A percentile compares a stretch with the other conserved stretches of the same genome.
These are phyloP conservation scores for Colletotrichum horii DNA, from an alignment of 2,329 filamentous ascomycete species.

Conservation along the genomic window DNA sequence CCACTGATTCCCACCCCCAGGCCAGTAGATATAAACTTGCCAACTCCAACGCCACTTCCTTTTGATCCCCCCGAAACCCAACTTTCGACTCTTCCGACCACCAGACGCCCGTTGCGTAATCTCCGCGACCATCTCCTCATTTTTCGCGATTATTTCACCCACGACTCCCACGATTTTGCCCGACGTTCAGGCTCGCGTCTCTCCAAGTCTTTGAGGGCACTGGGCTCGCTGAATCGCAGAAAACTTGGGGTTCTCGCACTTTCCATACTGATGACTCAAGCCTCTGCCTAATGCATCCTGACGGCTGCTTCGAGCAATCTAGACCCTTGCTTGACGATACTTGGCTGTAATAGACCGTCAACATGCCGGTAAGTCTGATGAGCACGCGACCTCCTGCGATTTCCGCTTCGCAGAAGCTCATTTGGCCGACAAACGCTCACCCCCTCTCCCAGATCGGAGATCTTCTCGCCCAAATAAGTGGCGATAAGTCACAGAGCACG, in stretches of 20 bases:
- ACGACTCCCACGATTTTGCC: background rate
- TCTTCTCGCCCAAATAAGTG: slow-evolving; percentile 66
- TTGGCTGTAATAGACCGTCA: slow-evolving; percentile 12
- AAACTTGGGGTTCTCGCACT: slow-evolving; percentile 7
- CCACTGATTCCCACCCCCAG: slow-evolving; percentile 18
- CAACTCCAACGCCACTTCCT: slow-evolving; percentile 19
- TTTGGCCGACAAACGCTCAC: background rate
- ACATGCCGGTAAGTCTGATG: slow-evolving; percentile 23
- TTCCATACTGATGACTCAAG: slow-evolving; percentile 21
- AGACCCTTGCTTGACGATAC: slow-evolving; percentile 21
- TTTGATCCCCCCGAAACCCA: slow-evolving; percentile 1
- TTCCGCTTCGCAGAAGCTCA: background rate
- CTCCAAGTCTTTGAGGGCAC: background rate
- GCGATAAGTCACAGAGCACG: slow-evolving; percentile 47
- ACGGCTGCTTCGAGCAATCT: slow-evolving; percentile 20
- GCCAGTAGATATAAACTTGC: slow-evolving; percentile 23
- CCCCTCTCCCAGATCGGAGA: slow-evolving; percentile 47
- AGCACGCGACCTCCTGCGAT: background rate
- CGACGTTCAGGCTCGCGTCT: background rate
- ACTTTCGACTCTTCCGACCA: background rate
- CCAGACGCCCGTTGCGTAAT: background rate
- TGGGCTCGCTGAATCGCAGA: slow-evolving; percentile 13
- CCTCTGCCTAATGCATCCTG: slow-evolving; percentile 19
- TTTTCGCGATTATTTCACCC: background rate
- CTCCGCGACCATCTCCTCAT: background rate